A percentile compares a stretch with the other conserved stretches of the same genome.
Conservation (phyloP, 2,329 filamentous ascomycete species). For the Canariomyces notabilis region DNA sequence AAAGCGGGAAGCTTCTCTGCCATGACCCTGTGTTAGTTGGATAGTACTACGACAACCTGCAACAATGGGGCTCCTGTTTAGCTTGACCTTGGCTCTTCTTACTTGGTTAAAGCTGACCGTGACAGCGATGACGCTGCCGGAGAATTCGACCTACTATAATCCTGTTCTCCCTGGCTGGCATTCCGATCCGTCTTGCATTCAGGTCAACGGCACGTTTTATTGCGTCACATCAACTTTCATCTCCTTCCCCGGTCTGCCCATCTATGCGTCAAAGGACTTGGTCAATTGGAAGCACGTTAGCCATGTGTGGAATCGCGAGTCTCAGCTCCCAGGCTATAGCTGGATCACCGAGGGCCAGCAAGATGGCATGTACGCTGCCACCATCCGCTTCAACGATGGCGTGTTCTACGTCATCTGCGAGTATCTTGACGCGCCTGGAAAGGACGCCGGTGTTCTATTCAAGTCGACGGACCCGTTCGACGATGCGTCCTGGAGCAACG, state of each 20-base stretch:
- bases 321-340: constrained; percentile 36
- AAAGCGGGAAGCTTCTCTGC: no score
- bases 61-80: no score
- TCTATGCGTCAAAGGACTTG: constrained; percentile 49
- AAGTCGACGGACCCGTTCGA: constrained; percentile 36
- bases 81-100: no score
- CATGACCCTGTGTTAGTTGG: no score
- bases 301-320: constrained; percentile 37
- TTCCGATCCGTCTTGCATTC: constrained; percentile 44
- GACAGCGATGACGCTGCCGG: constrained; percentile 13
- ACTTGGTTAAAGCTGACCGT: constrained; percentile 23
- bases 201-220: constrained; percentile 44
- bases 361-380: constrained; percentile 32
- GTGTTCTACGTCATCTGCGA: constrained; percentile 31
- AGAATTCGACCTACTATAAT: constrained; percentile 34
- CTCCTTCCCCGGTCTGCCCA: constrained; percentile 47
- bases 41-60: no score
- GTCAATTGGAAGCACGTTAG: constrained; percentile 42
- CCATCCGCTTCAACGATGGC: constrained; percentile 29
- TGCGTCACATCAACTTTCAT: constrained; percentile 49
- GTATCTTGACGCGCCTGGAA: constrained; percentile 23
- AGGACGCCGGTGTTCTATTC: constrained; percentile 32
- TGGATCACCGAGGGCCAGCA: constrained; percentile 29
- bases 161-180: constrained; percentile 47
- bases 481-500: constrained; percentile 39